These are phyloP conservation scores for Candida vaughaniae DNA, from an alignment of 805 yeast genomes.

Conservation along the genomic window DNA sequence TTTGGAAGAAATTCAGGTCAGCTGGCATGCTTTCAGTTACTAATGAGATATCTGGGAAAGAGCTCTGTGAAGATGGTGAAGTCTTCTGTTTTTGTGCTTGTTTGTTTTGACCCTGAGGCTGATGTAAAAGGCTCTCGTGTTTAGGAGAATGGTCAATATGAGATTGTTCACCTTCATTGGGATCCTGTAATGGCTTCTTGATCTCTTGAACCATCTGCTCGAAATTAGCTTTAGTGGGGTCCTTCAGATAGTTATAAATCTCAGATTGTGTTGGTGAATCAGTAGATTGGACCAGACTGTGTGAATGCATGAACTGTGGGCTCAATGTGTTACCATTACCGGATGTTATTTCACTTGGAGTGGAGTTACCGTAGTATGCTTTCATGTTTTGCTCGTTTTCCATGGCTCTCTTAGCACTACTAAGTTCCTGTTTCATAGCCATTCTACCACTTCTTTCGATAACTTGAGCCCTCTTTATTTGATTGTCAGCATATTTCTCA, in stretches of 20 bases:
- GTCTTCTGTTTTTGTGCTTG: conserved; percentile 17
- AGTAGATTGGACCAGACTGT: conserved; percentile 22
- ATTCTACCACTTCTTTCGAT: conserved; percentile 38
- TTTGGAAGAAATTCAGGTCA: conserved; percentile 44
- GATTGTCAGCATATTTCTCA: conserved; percentile 43
- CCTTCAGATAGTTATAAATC: conserved; percentile 3
- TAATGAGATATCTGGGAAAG: conserved; percentile 55
- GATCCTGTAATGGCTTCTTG: conserved; percentile 18
- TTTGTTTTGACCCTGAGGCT: neutral
- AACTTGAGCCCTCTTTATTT: conserved; percentile 38
- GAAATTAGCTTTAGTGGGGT: conserved; percentile 20
- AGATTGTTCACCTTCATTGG: neutral
- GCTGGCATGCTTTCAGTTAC: conserved; percentile 53
- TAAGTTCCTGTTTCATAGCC: conserved; percentile 38
- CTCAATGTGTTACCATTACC: conserved; percentile 4
- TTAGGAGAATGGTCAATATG: neutral
- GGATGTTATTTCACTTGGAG: conserved; percentile 3
- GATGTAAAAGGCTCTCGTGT: neutral
- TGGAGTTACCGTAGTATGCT: conserved; percentile 16
- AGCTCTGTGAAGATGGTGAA: conserved; percentile 37
- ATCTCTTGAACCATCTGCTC: conserved; percentile 35
- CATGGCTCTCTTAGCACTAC: conserved; percentile 24
- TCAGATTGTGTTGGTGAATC: conserved; percentile 20
- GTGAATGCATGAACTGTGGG: conserved; percentile 14
- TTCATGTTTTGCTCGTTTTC: conserved; percentile 20